Evolutionary conservation across 768 basidiomycete species (phyloP).

Genomic region (Fistulinella prunicolor): DNA sequence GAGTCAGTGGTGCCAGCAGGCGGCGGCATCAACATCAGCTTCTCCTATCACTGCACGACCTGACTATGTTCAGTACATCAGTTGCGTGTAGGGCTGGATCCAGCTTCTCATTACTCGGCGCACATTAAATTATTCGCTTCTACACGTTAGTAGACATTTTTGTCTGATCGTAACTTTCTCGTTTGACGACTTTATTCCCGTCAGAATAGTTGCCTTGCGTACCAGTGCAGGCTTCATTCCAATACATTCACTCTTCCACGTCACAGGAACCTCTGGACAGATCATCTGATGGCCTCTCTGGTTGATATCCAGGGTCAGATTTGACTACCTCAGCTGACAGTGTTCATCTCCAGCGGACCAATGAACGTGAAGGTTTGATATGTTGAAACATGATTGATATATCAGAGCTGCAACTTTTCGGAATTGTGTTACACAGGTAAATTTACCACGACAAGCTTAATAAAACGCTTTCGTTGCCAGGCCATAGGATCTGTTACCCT

Average conservation of each 20-base stretch:
- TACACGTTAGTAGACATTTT: slow-evolving; percentile 3
- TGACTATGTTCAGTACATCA: slow-evolving; percentile 7
- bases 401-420: slow-evolving; percentile 30
- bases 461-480: too few species aligned
- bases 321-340: slow-evolving; percentile 43
- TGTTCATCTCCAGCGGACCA: slow-evolving; percentile 52
- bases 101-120: background rate
- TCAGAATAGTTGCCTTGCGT: too few species aligned
- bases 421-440: too few species aligned
- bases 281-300: slow-evolving; percentile 64
- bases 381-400: too few species aligned
- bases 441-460: too few species aligned
- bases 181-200: slow-evolving; percentile 19
- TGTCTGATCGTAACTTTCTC: slow-evolving; percentile 2
- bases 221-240: slow-evolving; percentile 75
- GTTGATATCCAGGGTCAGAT: slow-evolving; percentile 43
- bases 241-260: slow-evolving; percentile 76
- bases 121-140: background rate
- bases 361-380: slow-evolving; percentile 60
- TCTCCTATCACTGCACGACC: too few species aligned
- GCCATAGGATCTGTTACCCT: too few species aligned
- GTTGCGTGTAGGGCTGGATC: too few species aligned
- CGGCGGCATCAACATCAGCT: too few species aligned
- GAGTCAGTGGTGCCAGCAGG: too few species aligned
- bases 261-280: slow-evolving; percentile 74